Percentiles rank a stretch among this genome's conserved stretches.
phyloP scores from a whole-genome alignment of 2,329 filamentous ascomycete species.

The Penicillium palitans region DNA sequence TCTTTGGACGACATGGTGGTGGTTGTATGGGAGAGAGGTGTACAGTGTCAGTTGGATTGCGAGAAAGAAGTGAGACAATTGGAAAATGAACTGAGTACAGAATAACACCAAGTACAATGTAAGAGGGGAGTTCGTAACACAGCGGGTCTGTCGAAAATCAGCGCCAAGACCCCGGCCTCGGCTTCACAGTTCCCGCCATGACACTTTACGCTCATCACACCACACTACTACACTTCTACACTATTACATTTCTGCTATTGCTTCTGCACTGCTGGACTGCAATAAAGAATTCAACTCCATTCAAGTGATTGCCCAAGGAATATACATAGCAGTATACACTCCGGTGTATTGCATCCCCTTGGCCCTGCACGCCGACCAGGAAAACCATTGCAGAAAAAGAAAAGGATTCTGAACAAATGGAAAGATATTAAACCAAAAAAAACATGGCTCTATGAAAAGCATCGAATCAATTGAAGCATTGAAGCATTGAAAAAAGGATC shows the following conservation, averaged over 20 bases:
- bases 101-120: not conserved
- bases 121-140: not conserved
- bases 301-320: not conserved
- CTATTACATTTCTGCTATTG: no score
- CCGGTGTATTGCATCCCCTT: conserved; percentile 12
- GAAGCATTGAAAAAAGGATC: not conserved
- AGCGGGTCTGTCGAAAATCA: conserved; percentile 6
- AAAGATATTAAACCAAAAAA: conserved; percentile 7
- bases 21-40: not conserved
- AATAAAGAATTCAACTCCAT: not conserved
- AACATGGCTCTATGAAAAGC: conserved; percentile 12
- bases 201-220: not conserved
- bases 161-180: conserved; percentile 25
- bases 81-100: not conserved
- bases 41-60: not conserved
- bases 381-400: not conserved
- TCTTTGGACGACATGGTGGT: conserved; percentile 47
- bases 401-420: not conserved
- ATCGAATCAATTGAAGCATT: not conserved
- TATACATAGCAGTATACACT: conserved; percentile 14
- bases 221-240: not conserved
- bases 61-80: not conserved
- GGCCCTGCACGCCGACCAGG: conserved; percentile 8
- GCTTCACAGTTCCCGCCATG: conserved; percentile 9
- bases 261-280: not conserved